Percentiles rank a stretch among this genome's conserved stretches.
Conservation (phyloP, 1,284 basidiomycete species). For the Irpex sp. region DNA sequence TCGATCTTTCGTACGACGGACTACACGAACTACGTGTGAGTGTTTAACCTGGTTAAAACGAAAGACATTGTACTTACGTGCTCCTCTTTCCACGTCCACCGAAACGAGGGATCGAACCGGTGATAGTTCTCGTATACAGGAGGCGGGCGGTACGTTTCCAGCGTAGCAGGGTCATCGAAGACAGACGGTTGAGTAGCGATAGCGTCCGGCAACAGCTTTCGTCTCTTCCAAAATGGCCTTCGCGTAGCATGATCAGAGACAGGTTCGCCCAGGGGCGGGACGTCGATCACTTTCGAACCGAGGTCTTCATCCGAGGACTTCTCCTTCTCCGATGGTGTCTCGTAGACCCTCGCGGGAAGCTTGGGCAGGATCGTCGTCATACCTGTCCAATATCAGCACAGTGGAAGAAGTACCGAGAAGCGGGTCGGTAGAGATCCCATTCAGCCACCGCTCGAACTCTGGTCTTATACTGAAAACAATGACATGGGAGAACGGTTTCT, state of each 20-base stretch:
- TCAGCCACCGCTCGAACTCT: not conserved
- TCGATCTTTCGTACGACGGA: slow-evolving; percentile 58
- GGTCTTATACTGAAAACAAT: not conserved
- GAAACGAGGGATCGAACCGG: slow-evolving; percentile 60
- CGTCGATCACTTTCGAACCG: slow-evolving; percentile 17
- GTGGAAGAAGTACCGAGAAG: not conserved
- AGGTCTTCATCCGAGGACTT: slow-evolving; percentile 2
- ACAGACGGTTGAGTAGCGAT: slow-evolving; percentile 34
- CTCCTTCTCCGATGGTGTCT: not conserved
- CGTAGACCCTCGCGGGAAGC: not conserved
- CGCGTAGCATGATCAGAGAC: slow-evolving; percentile 16
- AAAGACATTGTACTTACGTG: slow-evolving; percentile 31
- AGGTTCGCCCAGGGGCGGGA: slow-evolving; percentile 24
- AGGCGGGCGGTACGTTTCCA: slow-evolving; percentile 55
- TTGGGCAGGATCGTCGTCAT: slow-evolving; percentile 23
- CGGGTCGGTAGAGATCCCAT: not conserved
- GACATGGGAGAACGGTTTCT: not conserved
- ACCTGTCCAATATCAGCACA: not conserved
- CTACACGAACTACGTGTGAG: slow-evolving; percentile 25
- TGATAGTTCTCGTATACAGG: slow-evolving; percentile 60
- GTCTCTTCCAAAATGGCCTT: slow-evolving; percentile 22
- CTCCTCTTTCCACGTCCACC: slow-evolving; percentile 73
- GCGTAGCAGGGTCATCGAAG: slow-evolving; percentile 44
- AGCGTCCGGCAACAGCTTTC: slow-evolving; percentile 25
- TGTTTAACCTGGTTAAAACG: no score